Percentiles rank a stretch among this genome's conserved stretches.
Evolutionary conservation across 192 early-diverging fungal genomes (phyloP).

Genomic region (Coemansia erecta): DNA sequence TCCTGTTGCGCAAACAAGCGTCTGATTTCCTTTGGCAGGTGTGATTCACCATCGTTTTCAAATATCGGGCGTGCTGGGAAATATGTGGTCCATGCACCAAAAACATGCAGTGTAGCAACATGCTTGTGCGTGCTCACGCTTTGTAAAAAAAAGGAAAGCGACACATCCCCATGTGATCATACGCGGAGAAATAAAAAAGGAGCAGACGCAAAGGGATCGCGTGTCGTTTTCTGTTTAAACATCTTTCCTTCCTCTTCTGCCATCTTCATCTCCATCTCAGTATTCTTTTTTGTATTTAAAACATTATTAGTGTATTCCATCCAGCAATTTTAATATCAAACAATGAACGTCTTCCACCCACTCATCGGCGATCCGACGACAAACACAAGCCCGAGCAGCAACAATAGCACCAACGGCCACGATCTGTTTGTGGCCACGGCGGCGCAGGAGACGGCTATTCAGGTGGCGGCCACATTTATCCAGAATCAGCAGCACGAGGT

Average conservation of each 20-base stretch:
- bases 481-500: slow-evolving; percentile 23
- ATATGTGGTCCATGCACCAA: neutral
- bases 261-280: neutral
- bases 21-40: neutral
- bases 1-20: neutral
- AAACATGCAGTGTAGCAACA: neutral
- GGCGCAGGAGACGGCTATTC: slow-evolving; percentile 7
- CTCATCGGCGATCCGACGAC: neutral
- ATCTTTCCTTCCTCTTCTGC: slow-evolving; percentile 1
- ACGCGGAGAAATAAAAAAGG: slow-evolving; percentile 3
- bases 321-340: neutral
- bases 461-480: slow-evolving; percentile 8
- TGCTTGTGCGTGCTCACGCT: neutral
- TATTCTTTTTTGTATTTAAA: slow-evolving; percentile 2
- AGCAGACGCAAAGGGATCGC: neutral
- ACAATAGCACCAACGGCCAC: slow-evolving; percentile 9
- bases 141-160: neutral
- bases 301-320: slow-evolving; percentile 3
- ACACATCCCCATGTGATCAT: neutral
- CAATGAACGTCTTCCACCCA: slow-evolving; percentile 5
- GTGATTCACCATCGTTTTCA: neutral
- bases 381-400: slow-evolving; percentile 1
- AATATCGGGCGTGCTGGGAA: too few relatives aligned
- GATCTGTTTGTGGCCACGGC: slow-evolving; percentile 6
- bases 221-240: slow-evolving; percentile 1